A percentile compares a stretch with the other conserved stretches of the same genome.
Evolutionary conservation across 192 early-diverging fungal genomes (phyloP).

Genomic region (Umbelopsis sp.): DNA sequence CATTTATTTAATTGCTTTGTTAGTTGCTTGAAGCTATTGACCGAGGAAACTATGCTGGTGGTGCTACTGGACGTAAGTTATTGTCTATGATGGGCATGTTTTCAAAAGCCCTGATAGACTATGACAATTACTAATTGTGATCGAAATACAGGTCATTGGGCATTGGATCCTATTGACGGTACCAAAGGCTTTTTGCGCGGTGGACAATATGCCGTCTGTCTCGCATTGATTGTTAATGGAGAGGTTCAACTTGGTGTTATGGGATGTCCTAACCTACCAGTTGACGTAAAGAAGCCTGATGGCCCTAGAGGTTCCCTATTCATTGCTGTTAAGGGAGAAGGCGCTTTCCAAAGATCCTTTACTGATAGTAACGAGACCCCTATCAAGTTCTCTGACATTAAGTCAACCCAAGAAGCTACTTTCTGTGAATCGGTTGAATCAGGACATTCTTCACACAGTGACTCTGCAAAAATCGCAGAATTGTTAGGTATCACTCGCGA

Average conservation of each 20-base stretch:
- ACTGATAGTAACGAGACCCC: slow-evolving; percentile 54
- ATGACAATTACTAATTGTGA: not conserved
- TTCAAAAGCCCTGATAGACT: not conserved
- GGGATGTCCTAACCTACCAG: slow-evolving; percentile 82
- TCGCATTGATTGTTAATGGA: slow-evolving; percentile 90
- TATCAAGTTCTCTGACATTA: slow-evolving; percentile 63
- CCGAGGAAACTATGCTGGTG: slow-evolving; percentile 82
- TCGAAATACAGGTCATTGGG: slow-evolving; percentile 57
- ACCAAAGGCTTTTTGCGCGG: slow-evolving; percentile 98
- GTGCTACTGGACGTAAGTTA: slow-evolving; percentile 66
- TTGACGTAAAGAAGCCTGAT: slow-evolving; percentile 59
- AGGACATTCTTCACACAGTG: slow-evolving; percentile 86
- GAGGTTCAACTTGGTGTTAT: slow-evolving; percentile 88
- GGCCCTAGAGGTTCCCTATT: slow-evolving; percentile 81
- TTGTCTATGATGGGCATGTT: not conserved
- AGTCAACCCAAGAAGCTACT: slow-evolving; percentile 58
- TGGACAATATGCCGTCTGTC: slow-evolving; percentile 96
- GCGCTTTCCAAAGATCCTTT: slow-evolving; percentile 85
- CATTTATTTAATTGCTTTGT: not conserved
- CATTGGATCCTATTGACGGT: slow-evolving; percentile 93
- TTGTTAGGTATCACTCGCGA: slow-evolving; percentile 78
- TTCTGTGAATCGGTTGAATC: slow-evolving; percentile 98
- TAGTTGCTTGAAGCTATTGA: slow-evolving; percentile 90
- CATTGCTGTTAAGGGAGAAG: slow-evolving; percentile 83
- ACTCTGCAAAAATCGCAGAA: slow-evolving; percentile 76